Percentiles rank a stretch among this genome's conserved stretches.
phyloP scores from a whole-genome alignment of 495 filamentous ascomycete genomes.

The Glutinoglossum americanum region DNA sequence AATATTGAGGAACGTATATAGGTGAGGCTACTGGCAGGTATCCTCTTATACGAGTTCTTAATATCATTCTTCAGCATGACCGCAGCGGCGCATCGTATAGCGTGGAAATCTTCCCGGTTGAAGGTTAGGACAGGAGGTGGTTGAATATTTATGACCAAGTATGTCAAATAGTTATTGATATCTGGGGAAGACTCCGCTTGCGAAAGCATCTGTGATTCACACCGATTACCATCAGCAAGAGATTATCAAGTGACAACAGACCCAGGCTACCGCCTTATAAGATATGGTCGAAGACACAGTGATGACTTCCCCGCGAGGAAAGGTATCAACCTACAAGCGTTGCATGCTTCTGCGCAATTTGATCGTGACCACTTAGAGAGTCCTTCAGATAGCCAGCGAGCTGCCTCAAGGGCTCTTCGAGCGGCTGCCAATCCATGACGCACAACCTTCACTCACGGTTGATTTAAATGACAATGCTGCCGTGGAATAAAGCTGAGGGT shows the following conservation, averaged over 20 bases:
- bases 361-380: constrained; percentile 68
- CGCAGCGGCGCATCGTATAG: constrained; percentile 67
- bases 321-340: constrained; percentile 31
- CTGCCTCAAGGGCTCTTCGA: constrained; percentile 66
- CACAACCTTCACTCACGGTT: neutral
- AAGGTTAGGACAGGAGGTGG: constrained; percentile 35
- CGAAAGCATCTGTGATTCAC: constrained; percentile 57
- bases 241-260: neutral
- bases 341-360: constrained; percentile 61
- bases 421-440: constrained; percentile 80
- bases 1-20: constrained; percentile 65
- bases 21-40: constrained; percentile 42
- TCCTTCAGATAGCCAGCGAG: constrained; percentile 75
- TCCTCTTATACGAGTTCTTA: constrained; percentile 41
- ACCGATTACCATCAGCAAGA: neutral
- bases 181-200: constrained; percentile 81
- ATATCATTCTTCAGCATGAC: constrained; percentile 93
- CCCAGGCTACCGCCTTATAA: neutral
- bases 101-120: constrained; percentile 34
- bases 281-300: neutral
- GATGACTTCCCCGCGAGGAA: neutral
- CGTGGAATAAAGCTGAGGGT: neutral
- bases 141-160: constrained; percentile 55
- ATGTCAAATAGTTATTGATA: constrained; percentile 91
- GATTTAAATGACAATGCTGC: neutral